Conservation (phyloP, 129 eudicot genomes). For the Cynara cardunculus region DNA sequence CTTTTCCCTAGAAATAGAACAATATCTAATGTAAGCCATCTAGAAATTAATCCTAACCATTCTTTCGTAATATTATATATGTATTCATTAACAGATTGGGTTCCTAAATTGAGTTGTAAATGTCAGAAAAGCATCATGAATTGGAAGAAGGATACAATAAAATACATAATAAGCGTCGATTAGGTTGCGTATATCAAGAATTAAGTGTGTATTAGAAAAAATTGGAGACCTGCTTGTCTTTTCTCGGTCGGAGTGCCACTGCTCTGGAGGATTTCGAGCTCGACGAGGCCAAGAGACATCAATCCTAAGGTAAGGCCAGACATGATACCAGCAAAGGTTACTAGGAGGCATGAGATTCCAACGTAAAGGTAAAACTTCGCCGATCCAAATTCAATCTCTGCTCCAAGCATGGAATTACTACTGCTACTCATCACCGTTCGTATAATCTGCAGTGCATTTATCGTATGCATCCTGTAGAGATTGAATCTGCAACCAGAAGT, state of each 20-base stretch:
- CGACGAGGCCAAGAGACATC: constrained; percentile 95
- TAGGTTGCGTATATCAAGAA: not conserved
- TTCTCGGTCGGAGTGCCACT: constrained; percentile 80
- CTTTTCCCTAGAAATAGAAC: not conserved
- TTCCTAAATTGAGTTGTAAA: not conserved
- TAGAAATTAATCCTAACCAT: not conserved
- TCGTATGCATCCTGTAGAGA: constrained; percentile 32
- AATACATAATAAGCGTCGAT: not conserved
- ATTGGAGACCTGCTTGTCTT: constrained; percentile 68
- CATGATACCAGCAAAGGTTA: constrained; percentile 88
- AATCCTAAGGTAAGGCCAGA: constrained; percentile 93
- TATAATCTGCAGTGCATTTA: constrained; percentile 47
- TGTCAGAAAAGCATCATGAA: not conserved
- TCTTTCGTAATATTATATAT: not conserved
- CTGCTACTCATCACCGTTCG: constrained; percentile 29
- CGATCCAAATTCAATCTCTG: constrained; percentile 70
- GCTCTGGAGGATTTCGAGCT: constrained; percentile 89
- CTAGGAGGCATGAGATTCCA: constrained; percentile 64
- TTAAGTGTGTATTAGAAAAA: not conserved
- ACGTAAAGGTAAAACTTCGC: constrained; percentile 65
- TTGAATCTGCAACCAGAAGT: constrained; percentile 2
- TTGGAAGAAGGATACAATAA: not conserved
- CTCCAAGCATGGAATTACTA: constrained; percentile 29
- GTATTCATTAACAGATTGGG: not conserved
- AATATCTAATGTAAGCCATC: not conserved